Evolutionary conservation across 345 rosid genomes (phyloP), one percentile per base, ranked within the genome.

Genomic region (Physaria fendleri): DNA sequence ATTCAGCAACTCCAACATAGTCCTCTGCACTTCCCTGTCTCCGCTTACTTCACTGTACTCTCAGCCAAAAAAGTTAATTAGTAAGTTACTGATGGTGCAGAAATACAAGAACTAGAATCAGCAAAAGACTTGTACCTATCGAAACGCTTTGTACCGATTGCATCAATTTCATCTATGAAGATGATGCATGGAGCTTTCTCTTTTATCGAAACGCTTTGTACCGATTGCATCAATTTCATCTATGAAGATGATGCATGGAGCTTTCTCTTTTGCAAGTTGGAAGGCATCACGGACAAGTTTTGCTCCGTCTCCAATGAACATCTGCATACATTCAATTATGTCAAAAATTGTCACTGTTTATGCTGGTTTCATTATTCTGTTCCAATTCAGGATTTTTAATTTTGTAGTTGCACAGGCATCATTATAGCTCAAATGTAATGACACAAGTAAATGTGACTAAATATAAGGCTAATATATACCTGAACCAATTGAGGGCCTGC

Each of bases 211-310:
- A n/a, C 97, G 88, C 81, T 94, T 94, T 14, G 99, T 90, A 5
- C 99, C 99, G 39, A 94, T 94, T 7, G 99, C 99, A 58, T 94
- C 99, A 16, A 94, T 94, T 79, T 94, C 99, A 74, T 94, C 99
- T 16, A 94, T 90, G 67, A 94, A 94, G 65, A 94, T 94, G 74
- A 94, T 94, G 81, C 99, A 94, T 2, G 99, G 99, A 43, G 99
- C 93, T 71, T 94, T 94, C 73, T 94, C 99, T 69, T 94, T 94
- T 18, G 99, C 99, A 24, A 94, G 95, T 60, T 85, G 99, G 76
- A 94, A 94, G 20, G 99, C 96, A 85, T 94, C 99, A n/a, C 97
- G 96, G 12, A 94, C 99, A 74, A 94, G 96, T 73, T 94, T 94
- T 42, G 99, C 99, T 68, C 99, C 99, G 44, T 94, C 99, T 61